Percentiles rank a stretch among this genome's conserved stretches.
phyloP scores from a whole-genome alignment of 176 grass and related monocot species.

The Panicum miliaceum region DNA sequence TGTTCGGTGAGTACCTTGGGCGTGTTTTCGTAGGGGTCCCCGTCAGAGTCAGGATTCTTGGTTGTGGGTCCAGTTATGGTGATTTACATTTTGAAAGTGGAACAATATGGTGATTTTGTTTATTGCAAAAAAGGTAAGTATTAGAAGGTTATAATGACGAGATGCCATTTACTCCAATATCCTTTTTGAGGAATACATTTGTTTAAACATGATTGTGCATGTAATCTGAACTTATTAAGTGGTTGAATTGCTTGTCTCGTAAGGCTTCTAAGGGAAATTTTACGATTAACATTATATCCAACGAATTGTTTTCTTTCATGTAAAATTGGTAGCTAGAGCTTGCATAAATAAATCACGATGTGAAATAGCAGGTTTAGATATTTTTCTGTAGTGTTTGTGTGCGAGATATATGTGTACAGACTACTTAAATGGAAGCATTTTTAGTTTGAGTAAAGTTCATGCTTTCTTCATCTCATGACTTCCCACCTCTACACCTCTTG shows the following conservation, averaged over 20 bases:
- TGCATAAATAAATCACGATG: background rate
- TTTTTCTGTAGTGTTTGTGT: background rate
- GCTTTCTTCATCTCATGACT: background rate
- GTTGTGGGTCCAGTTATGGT: background rate
- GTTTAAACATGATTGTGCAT: background rate
- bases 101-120: background rate
- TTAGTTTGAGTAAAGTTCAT: background rate
- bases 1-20: constrained; percentile 19
- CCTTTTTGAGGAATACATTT: background rate
- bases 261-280: background rate
- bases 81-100: background rate
- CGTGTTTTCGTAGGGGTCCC: constrained; percentile 9
- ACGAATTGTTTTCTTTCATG: background rate
- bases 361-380: background rate
- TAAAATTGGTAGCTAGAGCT: background rate
- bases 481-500: background rate
- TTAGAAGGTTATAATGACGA: background rate
- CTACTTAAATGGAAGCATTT: background rate
- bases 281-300: background rate
- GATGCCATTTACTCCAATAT: background rate
- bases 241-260: background rate
- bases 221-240: background rate
- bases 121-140: background rate
- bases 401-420: too few relatives aligned
- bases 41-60: background rate